Base-by-base conservation (phyloP, 2,329 filamentous ascomycete genomes). In the Sordariomycetes sp. region DNA sequence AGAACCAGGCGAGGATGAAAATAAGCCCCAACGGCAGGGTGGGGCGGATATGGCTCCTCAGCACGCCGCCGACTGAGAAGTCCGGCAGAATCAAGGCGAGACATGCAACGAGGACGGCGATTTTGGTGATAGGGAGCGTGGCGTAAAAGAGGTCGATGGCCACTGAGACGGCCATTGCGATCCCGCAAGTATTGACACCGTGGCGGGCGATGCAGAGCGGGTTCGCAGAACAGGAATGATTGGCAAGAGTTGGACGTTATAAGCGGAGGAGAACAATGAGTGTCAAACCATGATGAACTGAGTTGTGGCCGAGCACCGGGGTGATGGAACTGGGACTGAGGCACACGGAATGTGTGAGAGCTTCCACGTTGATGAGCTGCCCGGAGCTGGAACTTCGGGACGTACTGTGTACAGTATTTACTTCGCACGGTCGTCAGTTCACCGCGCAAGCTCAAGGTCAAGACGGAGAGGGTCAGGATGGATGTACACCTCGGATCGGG, bases 1-100 rank as follows among this genome's bases (percentile, higher is more conserved):
- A 79, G 6, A 64, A 58, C 34, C 66, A 65, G 11, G 65, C 65
- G 0, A 70, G 59, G 8, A 70, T 14, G 22, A 67, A 68, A 14
- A 72, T 54, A 10, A 61, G 32, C 3, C 50, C 54, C 8, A 54
- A 54, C 3, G 55, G 43, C 8, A 57, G 10, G 16, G 12, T 24
- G 43, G 50, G 25, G 7, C 25, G 12, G 24, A 51, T 14, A 22
- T 22, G n/a, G n/a, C 46, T 14, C 22, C 46, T 50, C n/a, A 24
- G 22, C 14, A 50, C 7, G 12, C 46, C 46, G 8, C 20, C 10
- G 43, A 48, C 20, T 5, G 18, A 11, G 22, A 50, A 22, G 8
- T 48, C 43, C 16, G 43, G 43, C 8, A 48, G 43, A 6, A 24
- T 50, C 12, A 24, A 24, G n/a, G 46, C 46, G 20, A 50, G 46